Evolutionary conservation across 208 protist genomes (phyloP), one percentile per base, ranked within the genome.

Genomic region (Strigomonas culicis): DNA sequence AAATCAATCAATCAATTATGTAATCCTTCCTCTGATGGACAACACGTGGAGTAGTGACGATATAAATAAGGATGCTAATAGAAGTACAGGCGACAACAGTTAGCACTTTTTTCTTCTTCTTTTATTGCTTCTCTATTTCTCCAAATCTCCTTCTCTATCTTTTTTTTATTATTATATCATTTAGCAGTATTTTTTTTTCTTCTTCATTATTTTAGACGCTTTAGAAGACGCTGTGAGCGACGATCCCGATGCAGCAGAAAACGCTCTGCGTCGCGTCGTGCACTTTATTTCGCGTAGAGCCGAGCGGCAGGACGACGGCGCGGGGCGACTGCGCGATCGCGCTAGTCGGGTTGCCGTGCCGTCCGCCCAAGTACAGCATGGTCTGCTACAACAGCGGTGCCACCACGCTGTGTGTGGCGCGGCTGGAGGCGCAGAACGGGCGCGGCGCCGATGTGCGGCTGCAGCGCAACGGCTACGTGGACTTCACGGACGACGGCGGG

Each of bases 321-420:
- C 74, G 77, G 36, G 86, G 86, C 8, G 72, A 73, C 43, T 90
- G 83, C 47, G 77, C 79, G 21, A 90, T 82, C 52, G 86, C 86
- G 22, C 66, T 93, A 46, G 86, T 90, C 4, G 76, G 62, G 32
- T 63, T 86, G 0, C 75, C 82, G 2, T 49, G 64, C 15, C 67
- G 72, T 17, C 75, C 76, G 15, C 77, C 83, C 22, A 86, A 81
- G 62, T 94, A 92, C 70, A 90, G 72, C 32, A 52, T 92, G 39
- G 88, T 94, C 7, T 94, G 85, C 77, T 94, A 94, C 73, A 86
- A 82, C 59, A 80, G 71, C 2, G 53, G 77, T 34, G 83, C 82
- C 25, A 66, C 83, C 41, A 90, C 82, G 21, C 70, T 90, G 21
- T 92, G 84, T 47, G 77, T 87, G 11, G 84, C 73, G 6, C 53